Conservation (phyloP, 1,139 yeast genomes). For the Blastobotrys persicus region DNA sequence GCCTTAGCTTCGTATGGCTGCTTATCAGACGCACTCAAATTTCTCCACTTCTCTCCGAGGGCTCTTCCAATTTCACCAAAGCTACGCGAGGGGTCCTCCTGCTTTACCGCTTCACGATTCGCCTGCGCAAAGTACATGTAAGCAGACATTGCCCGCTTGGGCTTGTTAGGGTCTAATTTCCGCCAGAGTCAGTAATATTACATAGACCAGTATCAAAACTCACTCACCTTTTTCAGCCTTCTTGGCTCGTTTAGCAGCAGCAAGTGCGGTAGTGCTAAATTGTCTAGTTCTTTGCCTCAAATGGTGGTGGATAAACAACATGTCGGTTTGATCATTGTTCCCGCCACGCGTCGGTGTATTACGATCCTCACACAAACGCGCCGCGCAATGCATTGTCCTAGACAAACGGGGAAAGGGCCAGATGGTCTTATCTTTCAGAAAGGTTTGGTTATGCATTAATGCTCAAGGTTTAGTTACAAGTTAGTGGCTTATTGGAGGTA, state of each 20-base stretch:
- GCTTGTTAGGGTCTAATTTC: constrained; percentile 78
- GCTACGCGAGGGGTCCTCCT: constrained; percentile 90
- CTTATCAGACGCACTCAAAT: constrained; percentile 75
- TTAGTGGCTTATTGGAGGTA: too few species aligned
- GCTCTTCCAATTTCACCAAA: constrained; percentile 57
- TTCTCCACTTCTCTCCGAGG: constrained; percentile 96
- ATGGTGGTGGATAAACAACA: not conserved
- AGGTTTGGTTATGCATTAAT: too few species aligned
- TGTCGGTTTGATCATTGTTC: not conserved
- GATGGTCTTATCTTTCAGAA: too few species aligned
- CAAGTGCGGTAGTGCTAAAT: not conserved
- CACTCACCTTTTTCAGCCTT: constrained; percentile 4
- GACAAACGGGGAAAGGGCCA: not conserved
- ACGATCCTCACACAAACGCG: too few species aligned
- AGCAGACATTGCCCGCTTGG: constrained; percentile 96
- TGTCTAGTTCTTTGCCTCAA: constrained; percentile 1
- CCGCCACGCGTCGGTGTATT: too few species aligned
- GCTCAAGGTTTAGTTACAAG: too few species aligned
- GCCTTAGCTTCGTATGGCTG: constrained; percentile 89
- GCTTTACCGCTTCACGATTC: constrained; percentile 90
- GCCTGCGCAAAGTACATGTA: constrained; percentile 98
- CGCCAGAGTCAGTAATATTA: not conserved
- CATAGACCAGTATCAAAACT: not conserved
- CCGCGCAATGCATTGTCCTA: not conserved
- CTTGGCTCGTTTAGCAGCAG: constrained; percentile 4